Conservation (phyloP, 768 basidiomycete species). For the Tulasnella calospora region DNA sequence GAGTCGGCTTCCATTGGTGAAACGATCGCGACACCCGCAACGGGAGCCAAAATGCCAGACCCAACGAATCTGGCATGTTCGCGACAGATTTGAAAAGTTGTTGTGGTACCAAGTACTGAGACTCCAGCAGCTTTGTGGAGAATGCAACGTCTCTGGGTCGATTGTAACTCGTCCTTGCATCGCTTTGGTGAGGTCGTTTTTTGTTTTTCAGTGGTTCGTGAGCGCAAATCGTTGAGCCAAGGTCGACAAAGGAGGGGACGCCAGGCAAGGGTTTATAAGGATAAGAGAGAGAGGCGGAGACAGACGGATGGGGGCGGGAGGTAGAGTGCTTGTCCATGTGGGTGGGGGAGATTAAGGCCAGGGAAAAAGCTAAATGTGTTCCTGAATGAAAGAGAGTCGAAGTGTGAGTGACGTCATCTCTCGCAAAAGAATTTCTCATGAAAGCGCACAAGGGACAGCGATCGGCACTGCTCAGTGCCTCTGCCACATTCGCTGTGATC, state of each 20-base stretch:
- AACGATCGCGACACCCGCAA: slow-evolving; percentile 33
- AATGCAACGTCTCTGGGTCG: too few relatives aligned
- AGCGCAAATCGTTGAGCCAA: too few relatives aligned
- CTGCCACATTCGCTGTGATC: slow-evolving; percentile 41
- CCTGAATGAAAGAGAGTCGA: too few relatives aligned
- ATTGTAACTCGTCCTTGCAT: too few relatives aligned
- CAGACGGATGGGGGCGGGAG: neutral
- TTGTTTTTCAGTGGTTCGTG: too few relatives aligned
- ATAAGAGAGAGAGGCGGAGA: neutral
- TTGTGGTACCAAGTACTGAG: slow-evolving; percentile 11
- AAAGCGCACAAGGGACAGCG: too few relatives aligned
- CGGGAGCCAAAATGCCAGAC: slow-evolving; percentile 37
- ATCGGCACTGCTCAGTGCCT: slow-evolving; percentile 43
- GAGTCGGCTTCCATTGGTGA: slow-evolving; percentile 13
- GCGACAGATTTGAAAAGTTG: neutral
- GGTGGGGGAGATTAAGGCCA: neutral
- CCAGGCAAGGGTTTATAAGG: neutral
- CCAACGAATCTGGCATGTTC: slow-evolving; percentile 31
- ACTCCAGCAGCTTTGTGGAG: too few relatives aligned
- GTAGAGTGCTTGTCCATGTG: neutral
- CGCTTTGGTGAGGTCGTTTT: too few relatives aligned
- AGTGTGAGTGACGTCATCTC: too few relatives aligned
- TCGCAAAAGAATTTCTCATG: too few relatives aligned
- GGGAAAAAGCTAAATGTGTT: too few relatives aligned
- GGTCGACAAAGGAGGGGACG: too few relatives aligned